A percentile compares a stretch with the other conserved stretches of the same genome.
These are phyloP conservation scores for Sphagnum fallax DNA, from an alignment of 228 moss, liverwort and hornwort species.

Conservation along the genomic window DNA sequence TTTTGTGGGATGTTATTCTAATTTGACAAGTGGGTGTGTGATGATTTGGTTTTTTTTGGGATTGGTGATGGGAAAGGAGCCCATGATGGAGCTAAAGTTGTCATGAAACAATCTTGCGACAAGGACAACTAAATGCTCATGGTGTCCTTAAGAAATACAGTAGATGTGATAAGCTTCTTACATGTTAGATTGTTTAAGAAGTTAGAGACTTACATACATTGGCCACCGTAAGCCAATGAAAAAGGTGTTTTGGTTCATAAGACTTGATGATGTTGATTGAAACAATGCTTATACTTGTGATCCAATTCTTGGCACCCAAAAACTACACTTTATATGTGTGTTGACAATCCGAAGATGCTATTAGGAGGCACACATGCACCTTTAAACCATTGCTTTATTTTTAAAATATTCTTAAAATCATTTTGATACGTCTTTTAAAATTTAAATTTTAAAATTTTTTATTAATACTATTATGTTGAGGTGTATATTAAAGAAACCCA, in stretches of 20 bases:
- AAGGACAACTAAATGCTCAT: background rate
- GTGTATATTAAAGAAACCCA: too few relatives aligned
- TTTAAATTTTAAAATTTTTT: too few relatives aligned
- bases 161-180: background rate
- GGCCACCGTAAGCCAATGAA: background rate
- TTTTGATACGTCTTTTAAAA: too few relatives aligned
- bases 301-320: too few relatives aligned
- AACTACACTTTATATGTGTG: too few relatives aligned
- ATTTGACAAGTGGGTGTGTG: background rate
- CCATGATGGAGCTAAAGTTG: background rate
- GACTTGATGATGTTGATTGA: too few relatives aligned
- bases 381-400: too few relatives aligned
- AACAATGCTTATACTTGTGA: too few relatives aligned
- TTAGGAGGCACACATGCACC: too few relatives aligned
- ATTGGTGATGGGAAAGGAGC: background rate
- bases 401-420: too few relatives aligned
- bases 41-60: background rate
- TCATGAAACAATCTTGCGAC: background rate
- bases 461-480: too few relatives aligned
- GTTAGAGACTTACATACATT: background rate
- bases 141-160: background rate
- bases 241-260: too few relatives aligned
- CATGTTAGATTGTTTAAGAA: background rate
- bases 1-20: background rate
- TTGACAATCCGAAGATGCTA: rapidly evolving